Evolutionary conservation across 2,329 filamentous ascomycete genomes (phyloP).

Genomic region (Neoscytalidium dimidiatum): DNA sequence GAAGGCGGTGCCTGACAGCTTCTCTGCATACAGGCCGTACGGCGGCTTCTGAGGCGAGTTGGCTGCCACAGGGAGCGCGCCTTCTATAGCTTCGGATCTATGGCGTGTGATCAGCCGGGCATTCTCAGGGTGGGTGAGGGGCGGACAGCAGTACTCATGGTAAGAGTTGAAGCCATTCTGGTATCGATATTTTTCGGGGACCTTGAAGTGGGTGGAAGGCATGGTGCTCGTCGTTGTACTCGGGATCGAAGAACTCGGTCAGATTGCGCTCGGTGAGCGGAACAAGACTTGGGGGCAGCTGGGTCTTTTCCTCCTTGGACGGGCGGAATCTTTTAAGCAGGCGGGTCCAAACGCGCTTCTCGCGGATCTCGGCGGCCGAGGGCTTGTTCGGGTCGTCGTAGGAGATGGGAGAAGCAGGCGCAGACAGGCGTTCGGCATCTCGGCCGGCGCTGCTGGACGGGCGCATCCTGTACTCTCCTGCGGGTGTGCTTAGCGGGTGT

Average conservation of each 20-base stretch:
- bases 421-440: constrained; percentile 13
- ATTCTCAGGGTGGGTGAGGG: constrained; percentile 8
- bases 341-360: constrained; percentile 20
- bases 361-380: constrained; percentile 27
- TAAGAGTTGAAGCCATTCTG: constrained; percentile 77
- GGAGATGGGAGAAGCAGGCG: neutral
- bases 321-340: constrained; percentile 26
- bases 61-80: constrained; percentile 70
- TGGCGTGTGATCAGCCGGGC: constrained; percentile 12
- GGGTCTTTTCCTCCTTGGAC: constrained; percentile 24
- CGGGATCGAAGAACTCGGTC: constrained; percentile 31
- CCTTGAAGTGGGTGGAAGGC: constrained; percentile 65
- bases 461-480: neutral
- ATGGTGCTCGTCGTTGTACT: constrained; percentile 48
- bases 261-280: constrained; percentile 32
- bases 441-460: constrained; percentile 15
- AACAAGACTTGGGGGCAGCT: constrained; percentile 28
- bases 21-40: constrained; percentile 78
- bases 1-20: constrained; percentile 62
- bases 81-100: constrained; percentile 75
- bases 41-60: constrained; percentile 83
- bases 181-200: constrained; percentile 72
- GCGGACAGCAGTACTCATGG: constrained; percentile 64
- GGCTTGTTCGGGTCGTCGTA: constrained; percentile 31
- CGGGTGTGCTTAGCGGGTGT: neutral